A percentile compares a stretch with the other conserved stretches of the same genome.
Conservation (phyloP, 2,329 filamentous ascomycete species). For the Aspergillus persii region DNA sequence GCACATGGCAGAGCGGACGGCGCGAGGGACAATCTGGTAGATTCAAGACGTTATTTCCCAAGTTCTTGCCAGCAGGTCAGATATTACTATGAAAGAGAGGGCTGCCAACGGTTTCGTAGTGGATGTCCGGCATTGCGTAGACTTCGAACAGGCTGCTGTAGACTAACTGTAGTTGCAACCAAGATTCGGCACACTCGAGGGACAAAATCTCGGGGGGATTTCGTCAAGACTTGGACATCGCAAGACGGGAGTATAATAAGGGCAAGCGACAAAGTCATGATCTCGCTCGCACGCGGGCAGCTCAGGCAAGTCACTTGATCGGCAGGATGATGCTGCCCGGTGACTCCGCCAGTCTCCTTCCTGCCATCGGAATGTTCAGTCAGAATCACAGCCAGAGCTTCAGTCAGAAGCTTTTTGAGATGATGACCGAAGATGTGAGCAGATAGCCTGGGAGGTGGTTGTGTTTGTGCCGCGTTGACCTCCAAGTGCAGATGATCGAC, state of each 20-base stretch:
- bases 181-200: neutral
- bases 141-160: neutral
- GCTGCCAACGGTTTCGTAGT: neutral
- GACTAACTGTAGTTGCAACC: neutral
- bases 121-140: neutral
- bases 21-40: neutral
- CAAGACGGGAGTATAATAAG: neutral
- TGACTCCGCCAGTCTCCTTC: slow-evolving; percentile 1
- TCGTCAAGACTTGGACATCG: neutral
- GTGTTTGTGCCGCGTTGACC: neutral
- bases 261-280: neutral
- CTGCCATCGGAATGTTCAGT: neutral
- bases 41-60: neutral
- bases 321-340: slow-evolving; percentile 10
- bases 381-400: too few relatives aligned
- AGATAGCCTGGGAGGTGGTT: too few relatives aligned
- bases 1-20: slow-evolving; percentile 12
- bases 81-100: neutral
- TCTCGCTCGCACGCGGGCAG: neutral
- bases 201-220: neutral
- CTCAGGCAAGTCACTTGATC: slow-evolving; percentile 13
- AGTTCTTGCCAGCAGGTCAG: neutral
- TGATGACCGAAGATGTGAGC: neutral
- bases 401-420: neutral
- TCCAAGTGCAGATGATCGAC: neutral